A percentile compares a stretch with the other conserved stretches of the same genome.
phyloP scores from a whole-genome alignment of 1,284 basidiomycete species.

The Pseudozyma sp. region DNA sequence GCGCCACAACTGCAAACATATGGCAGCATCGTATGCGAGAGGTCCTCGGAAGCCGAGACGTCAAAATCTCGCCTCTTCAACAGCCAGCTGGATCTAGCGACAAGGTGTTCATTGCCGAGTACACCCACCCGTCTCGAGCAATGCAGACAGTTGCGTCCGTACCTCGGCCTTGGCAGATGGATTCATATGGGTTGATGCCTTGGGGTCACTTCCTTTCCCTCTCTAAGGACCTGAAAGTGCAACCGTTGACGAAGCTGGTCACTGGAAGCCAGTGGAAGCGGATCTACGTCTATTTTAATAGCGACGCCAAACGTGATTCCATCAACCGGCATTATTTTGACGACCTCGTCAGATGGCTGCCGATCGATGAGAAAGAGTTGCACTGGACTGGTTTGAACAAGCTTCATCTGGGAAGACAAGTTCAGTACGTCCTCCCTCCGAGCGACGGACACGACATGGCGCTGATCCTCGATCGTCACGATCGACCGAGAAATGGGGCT shows the following conservation, averaged over 20 bases:
- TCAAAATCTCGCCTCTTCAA: too few relatives aligned
- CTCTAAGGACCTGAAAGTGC: not conserved
- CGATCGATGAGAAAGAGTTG: not conserved
- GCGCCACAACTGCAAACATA: too few relatives aligned
- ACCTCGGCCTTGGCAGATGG: too few relatives aligned
- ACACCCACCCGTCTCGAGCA: too few relatives aligned
- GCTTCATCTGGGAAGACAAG: not conserved
- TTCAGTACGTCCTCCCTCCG: not conserved
- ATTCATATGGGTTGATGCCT: too few relatives aligned
- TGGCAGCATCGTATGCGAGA: too few relatives aligned
- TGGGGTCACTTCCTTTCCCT: not conserved
- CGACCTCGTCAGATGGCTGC: slow-evolving; percentile 3
- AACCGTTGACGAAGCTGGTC: not conserved
- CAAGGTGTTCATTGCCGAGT: too few relatives aligned
- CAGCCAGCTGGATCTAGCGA: too few relatives aligned
- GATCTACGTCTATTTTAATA: slow-evolving; percentile 19
- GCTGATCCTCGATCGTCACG: slow-evolving; percentile 2
- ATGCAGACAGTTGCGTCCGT: too few relatives aligned
- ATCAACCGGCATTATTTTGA: slow-evolving; percentile 12
- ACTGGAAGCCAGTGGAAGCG: not conserved
- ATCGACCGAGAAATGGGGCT: too few relatives aligned
- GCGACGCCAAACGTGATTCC: slow-evolving; percentile 1
- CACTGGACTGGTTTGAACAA: not conserved
- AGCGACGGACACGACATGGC: not conserved
- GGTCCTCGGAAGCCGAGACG: too few relatives aligned